Percentiles rank a stretch among this genome's conserved stretches.
Conservation (phyloP, 2,329 filamentous ascomycete species). For the Neoarthrinium moseri region DNA sequence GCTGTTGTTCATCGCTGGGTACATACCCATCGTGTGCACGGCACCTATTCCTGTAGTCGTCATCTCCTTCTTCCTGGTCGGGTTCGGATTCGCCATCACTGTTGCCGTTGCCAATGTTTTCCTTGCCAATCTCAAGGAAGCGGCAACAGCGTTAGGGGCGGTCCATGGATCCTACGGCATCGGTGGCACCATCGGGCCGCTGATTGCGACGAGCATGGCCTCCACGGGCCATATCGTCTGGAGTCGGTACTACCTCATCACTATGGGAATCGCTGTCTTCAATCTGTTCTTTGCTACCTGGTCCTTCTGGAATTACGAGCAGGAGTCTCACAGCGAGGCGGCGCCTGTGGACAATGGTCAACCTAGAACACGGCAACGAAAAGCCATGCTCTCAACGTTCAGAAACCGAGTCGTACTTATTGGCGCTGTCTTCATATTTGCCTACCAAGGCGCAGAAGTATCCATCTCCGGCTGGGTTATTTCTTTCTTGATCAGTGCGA, state of each 20-base stretch:
- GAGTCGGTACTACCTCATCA: conserved; percentile 72
- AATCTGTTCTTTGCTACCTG: conserved; percentile 61
- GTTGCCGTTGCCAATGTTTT: conserved; percentile 60
- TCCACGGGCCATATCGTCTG: conserved; percentile 58
- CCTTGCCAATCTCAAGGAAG: conserved; percentile 51
- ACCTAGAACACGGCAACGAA: conserved; percentile 23
- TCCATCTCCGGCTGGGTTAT: conserved; percentile 85
- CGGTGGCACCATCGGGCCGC: conserved; percentile 64
- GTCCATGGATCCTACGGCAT: conserved; percentile 69
- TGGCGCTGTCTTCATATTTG: conserved; percentile 79
- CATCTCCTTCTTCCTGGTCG: conserved; percentile 66
- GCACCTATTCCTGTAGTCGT: conserved; percentile 71
- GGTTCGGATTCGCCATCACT: conserved; percentile 55
- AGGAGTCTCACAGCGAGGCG: conserved; percentile 44
- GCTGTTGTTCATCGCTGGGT: conserved; percentile 56
- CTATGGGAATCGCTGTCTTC: conserved; percentile 54
- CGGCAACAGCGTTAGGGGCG: conserved; percentile 56
- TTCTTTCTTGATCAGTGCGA: conserved; percentile 74
- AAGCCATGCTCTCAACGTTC: conserved; percentile 47
- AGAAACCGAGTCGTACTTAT: conserved; percentile 63
- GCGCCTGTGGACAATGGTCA: background rate
- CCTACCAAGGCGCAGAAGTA: conserved; percentile 83
- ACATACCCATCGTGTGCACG: conserved; percentile 62
- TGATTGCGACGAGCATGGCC: conserved; percentile 73
- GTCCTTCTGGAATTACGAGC: conserved; percentile 70